Evolutionary conservation across 768 basidiomycete species (phyloP), one percentile per base, ranked within the genome.

Genomic region (Rhodosporidiobolus odoratus): DNA sequence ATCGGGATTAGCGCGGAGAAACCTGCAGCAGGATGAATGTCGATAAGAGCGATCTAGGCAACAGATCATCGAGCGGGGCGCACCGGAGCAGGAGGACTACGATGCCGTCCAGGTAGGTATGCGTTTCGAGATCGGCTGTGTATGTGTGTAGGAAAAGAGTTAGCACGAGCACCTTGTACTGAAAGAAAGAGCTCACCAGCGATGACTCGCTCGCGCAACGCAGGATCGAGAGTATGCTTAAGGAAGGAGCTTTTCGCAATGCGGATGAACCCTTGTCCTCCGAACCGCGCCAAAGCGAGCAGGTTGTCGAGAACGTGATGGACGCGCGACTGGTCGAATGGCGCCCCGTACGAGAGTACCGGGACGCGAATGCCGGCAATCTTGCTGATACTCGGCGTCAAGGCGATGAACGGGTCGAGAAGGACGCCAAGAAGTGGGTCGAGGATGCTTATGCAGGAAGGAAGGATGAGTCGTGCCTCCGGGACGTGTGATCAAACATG

Each of bases 231-330:
- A 6, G 90, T 87, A 40, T 87, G 85, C 70, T 84, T 85, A 62
- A 92, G 81, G 17, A 81, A 80, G 2, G 87, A 86, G 19, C 83
- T 83, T 62, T 88, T 84, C 0, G 90, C 87, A 3, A 88, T 84
- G 75, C 89, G 89, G 56, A 86, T 83, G 77, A 96, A 89, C 0
- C 90, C 91, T 79, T 91, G 90, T 4, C 93, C 93, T 2, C 94
- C 94, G 77, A 93, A 94, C 43, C 87, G 85, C 62, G 90, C 85
- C 17, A 96, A 83, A 0, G 87, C 87, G 17, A 91, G 81, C 3
- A 97, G 80, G 25, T 85, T 86, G 68, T 93, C 91, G 54, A 97
- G 79, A 15, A 92, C 80, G 79, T 96, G 86, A 58, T 85, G 84
- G 25, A 86, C 81, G 66, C 88, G 85, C 16, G 85, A 84, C 72